Percentiles rank a stretch among this genome's conserved stretches.
Evolutionary conservation across 2,329 filamentous ascomycete species (phyloP).

Genomic region (Calycina marina): DNA sequence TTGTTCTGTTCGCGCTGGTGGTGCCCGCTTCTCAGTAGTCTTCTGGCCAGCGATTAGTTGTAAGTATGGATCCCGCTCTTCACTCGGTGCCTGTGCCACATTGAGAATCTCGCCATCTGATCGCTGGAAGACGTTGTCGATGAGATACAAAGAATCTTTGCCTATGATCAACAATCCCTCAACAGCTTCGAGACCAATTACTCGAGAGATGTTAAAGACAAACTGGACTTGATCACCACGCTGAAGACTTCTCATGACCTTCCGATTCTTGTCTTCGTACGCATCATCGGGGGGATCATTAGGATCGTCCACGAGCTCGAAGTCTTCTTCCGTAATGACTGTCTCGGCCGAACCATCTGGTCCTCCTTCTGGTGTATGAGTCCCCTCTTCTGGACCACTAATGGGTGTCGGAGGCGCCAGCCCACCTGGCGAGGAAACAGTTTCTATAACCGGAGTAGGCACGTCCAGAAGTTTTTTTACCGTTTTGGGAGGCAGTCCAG

Average conservation of each 20-base stretch:
- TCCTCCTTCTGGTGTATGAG: slow-evolving; percentile 8
- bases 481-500: slow-evolving; percentile 24
- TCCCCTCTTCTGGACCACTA: slow-evolving; percentile 6
- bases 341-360: slow-evolving; percentile 11
- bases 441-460: slow-evolving; percentile 5
- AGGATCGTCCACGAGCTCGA: slow-evolving; percentile 89
- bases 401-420: slow-evolving; percentile 5
- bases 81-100: slow-evolving; percentile 80
- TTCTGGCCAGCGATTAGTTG: slow-evolving; percentile 74
- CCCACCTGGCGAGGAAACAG: slow-evolving; percentile 5
- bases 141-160: slow-evolving; percentile 81
- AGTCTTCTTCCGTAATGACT: slow-evolving; percentile 58
- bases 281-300: slow-evolving; percentile 62
- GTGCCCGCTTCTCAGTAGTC: slow-evolving; percentile 43
- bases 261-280: slow-evolving; percentile 95
- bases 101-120: slow-evolving; percentile 94
- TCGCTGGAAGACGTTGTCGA: slow-evolving; percentile 93
- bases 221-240: slow-evolving; percentile 84
- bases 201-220: slow-evolving; percentile 88
- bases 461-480: slow-evolving; percentile 14
- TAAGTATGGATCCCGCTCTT: slow-evolving; percentile 90
- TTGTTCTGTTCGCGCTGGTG: slow-evolving; percentile 47
- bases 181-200: slow-evolving; percentile 82
- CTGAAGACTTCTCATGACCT: slow-evolving; percentile 88
- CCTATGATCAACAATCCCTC: slow-evolving; percentile 90